Conservation (phyloP, 2,329 filamentous ascomycete genomes). For the Arthroderma sp. region DNA sequence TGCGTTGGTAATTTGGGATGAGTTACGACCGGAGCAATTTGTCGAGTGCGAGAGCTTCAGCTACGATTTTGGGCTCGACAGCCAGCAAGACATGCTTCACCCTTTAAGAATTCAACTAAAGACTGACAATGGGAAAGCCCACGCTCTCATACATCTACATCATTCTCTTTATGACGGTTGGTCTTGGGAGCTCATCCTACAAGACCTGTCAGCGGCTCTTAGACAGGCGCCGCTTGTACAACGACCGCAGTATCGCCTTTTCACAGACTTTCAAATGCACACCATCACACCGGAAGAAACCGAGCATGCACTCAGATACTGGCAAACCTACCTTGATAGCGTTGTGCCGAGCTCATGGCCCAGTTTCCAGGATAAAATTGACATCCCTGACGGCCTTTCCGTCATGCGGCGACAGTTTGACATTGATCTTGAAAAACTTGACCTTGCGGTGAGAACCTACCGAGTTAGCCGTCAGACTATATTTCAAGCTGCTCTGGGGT, state of each 20-base stretch:
- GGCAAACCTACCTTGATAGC: conserved; percentile 52
- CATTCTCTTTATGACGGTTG: conserved; percentile 89
- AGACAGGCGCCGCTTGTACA: conserved; percentile 14
- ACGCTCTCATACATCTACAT: conserved; percentile 49
- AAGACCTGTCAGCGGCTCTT: conserved; percentile 50
- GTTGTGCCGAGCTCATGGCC: conserved; percentile 45
- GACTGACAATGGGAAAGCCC: conserved; percentile 11
- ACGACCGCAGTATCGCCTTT: conserved; percentile 47
- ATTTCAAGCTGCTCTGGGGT: conserved; percentile 59
- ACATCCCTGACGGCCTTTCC: conserved; percentile 16
- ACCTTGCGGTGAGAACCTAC: conserved; percentile 25
- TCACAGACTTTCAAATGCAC: conserved; percentile 41
- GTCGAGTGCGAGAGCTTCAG: conserved; percentile 27
- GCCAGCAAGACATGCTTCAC: conserved; percentile 30
- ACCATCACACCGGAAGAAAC: conserved; percentile 19
- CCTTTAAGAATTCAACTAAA: conserved; percentile 52
- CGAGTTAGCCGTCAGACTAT: conserved; percentile 54
- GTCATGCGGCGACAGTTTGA: conserved; percentile 20
- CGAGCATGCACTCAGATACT: conserved; percentile 46
- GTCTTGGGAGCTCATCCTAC: conserved; percentile 63
- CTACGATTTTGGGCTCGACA: conserved; percentile 28
- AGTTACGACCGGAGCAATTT: conserved; percentile 34
- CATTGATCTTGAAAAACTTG: conserved; percentile 23
- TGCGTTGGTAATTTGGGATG: conserved; percentile 52
- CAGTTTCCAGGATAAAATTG: conserved; percentile 37